Conservation (phyloP, 768 basidiomycete genomes). For the Rubroboletus satanas region DNA sequence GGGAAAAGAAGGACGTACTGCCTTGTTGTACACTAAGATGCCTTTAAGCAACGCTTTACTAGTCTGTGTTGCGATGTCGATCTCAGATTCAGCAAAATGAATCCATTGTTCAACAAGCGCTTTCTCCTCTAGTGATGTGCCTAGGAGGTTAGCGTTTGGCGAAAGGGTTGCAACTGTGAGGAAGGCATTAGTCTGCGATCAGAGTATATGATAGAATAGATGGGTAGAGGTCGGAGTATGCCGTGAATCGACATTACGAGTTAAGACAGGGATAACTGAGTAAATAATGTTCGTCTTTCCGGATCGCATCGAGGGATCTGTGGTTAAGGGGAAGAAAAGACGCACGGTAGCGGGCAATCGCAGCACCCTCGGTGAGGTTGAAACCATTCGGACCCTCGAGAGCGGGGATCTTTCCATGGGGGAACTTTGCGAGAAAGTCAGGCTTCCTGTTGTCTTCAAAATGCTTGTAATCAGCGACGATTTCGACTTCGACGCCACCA, state of each 20-base stretch:
- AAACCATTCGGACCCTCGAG: constrained; percentile 75
- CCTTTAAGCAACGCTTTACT: constrained; percentile 45
- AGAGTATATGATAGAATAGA: constrained; percentile 2
- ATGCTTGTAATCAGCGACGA: constrained; percentile 54
- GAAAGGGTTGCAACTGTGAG: constrained; percentile 67
- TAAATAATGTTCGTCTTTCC: constrained; percentile 23
- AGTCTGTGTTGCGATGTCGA: constrained; percentile 38
- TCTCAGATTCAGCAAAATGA: constrained; percentile 67
- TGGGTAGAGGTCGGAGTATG: constrained; percentile 6
- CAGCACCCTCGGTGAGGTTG: constrained; percentile 68
- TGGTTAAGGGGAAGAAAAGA: constrained; percentile 22
- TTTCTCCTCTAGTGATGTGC: constrained; percentile 56
- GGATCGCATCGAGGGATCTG: constrained; percentile 12
- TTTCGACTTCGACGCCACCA: constrained; percentile 53
- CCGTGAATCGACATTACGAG: constrained; percentile 47
- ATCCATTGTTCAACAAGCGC: constrained; percentile 86
- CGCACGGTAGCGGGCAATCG: constrained; percentile 90
- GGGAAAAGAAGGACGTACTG: constrained; percentile 43
- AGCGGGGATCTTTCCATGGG: constrained; percentile 81
- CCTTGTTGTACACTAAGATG: constrained; percentile 74
- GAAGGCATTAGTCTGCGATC: constrained; percentile 13
- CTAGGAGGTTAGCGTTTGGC: constrained; percentile 77
- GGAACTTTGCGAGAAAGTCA: constrained; percentile 71
- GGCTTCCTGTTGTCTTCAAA: constrained; percentile 65
- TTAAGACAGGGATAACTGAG: constrained; percentile 77